These are phyloP conservation scores for Akanthomyces muscarius DNA, from an alignment of 2,329 filamentous ascomycete species.

Conservation along the genomic window DNA sequence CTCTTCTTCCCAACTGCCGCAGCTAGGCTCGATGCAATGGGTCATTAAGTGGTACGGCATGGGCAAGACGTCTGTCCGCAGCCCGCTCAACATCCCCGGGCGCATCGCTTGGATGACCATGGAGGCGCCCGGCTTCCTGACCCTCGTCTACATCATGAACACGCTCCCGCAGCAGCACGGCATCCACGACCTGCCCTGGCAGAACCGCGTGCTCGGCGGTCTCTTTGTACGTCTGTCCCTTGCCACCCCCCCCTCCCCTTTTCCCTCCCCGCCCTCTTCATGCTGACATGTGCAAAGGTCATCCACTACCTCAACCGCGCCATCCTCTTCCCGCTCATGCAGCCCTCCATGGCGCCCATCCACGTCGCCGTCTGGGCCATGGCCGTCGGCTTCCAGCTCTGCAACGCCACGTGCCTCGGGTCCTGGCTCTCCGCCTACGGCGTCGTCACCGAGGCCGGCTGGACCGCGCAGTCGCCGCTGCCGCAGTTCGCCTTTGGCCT, in stretches of 20 bases:
- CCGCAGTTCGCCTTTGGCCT: slow-evolving; percentile 60
- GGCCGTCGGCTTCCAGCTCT: slow-evolving; percentile 70
- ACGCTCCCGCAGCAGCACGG: slow-evolving; percentile 58
- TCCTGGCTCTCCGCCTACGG: slow-evolving; percentile 82
- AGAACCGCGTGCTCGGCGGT: slow-evolving; percentile 70
- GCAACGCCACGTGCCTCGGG: slow-evolving; percentile 74
- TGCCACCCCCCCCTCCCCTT: slow-evolving; percentile 19
- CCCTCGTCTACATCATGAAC: slow-evolving; percentile 73
- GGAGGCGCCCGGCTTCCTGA: slow-evolving; percentile 76
- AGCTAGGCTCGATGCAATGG: slow-evolving; percentile 76
- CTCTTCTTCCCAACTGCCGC: slow-evolving; percentile 13
- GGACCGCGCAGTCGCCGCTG: slow-evolving; percentile 38
- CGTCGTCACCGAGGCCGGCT: slow-evolving; percentile 53
- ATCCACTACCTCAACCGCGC: slow-evolving; percentile 92
- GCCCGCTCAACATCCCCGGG: slow-evolving; percentile 80
- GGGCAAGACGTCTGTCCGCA: slow-evolving; percentile 81
- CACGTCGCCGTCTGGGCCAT: slow-evolving; percentile 62
- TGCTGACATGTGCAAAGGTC: slow-evolving; percentile 39
- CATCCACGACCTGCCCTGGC: slow-evolving; percentile 63
- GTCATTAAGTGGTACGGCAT: slow-evolving; percentile 76
- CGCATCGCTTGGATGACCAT: slow-evolving; percentile 83
- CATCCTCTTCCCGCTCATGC: slow-evolving; percentile 73
- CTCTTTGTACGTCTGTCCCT: slow-evolving; percentile 59
- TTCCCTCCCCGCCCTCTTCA: neutral
- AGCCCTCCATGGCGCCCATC: slow-evolving; percentile 90